Evolutionary conservation across 176 grass and related monocot genomes (phyloP), one percentile per base, ranked within the genome.

Genomic region (Cocos nucifera): DNA sequence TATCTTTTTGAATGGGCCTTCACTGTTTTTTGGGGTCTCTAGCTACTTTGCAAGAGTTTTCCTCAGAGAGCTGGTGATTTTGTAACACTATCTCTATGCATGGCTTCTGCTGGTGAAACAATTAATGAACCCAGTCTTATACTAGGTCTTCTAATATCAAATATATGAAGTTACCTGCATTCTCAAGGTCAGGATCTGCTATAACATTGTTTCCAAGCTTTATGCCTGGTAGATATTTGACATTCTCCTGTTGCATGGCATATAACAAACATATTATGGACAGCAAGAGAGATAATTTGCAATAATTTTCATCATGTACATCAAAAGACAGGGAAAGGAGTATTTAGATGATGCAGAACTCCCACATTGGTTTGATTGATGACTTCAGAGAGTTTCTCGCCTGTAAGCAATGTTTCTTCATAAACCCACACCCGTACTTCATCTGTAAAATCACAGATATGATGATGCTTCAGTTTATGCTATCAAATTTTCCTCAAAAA

Each of bases 361-460:
- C 73, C 73, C 76, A 96, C 86, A 82, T 88, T 75, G 17, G 58
- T 59, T 80, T 85, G 26, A 28, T 88, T 96, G 80, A 96, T 90
- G 74, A 78, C 79, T 53, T 87, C 75, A 2, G 92, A 96, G 16
- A 96, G 78, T 61, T 88, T 97, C 49, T 85, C 80, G 25, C 87
- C 92, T 27, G 61, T 80, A 0, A 74, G 87, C 24, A 90, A 77
- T 52, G 56, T 85, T 61, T 97, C 92, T 77, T 97, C 92, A 76
- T 79, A 85, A 18, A 97, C 87, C 92, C 92, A 97, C 80, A 97
- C 90, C 59, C 83, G 80, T 15, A 91, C 87, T 80, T 97, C 91
- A 82, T 96, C 91, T 96, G 39, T 15, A 73, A 53, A 10, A 24
- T 51, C 35, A 0, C 35, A 44, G 5, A 44, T 44, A 44, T 44